phyloP scores from a whole-genome alignment of 345 rosid species.

The Melaleuca alternifolia region DNA sequence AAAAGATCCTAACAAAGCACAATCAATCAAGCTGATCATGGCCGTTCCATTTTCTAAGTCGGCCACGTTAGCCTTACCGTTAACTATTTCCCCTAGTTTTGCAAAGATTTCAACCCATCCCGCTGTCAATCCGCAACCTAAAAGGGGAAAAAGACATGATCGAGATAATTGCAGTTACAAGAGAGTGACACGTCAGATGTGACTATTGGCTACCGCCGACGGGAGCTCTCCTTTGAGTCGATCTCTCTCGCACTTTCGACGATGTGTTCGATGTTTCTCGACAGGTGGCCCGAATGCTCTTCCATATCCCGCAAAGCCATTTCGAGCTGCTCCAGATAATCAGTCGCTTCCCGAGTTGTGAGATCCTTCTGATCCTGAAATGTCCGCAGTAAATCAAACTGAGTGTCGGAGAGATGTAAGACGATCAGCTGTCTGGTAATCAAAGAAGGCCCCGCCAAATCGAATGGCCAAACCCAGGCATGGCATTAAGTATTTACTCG shows the following conservation, averaged over 20 bases:
- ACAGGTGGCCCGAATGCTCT: slow-evolving; percentile 42
- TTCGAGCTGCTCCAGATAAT: slow-evolving; percentile 43
- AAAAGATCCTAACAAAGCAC: background rate
- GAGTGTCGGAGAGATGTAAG: background rate
- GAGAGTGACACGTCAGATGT: background rate
- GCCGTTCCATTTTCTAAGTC: background rate
- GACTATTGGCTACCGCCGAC: slow-evolving; percentile 1
- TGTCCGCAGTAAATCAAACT: background rate
- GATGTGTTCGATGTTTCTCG: slow-evolving; percentile 33
- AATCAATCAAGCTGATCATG: background rate
- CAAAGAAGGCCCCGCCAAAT: background rate
- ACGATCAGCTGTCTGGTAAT: background rate
- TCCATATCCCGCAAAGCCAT: slow-evolving; percentile 46
- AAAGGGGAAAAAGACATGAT: background rate
- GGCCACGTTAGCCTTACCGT: background rate
- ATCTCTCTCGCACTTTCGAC: slow-evolving; percentile 31
- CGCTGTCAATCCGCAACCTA: background rate
- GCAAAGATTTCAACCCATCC: background rate
- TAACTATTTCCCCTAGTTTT: background rate
- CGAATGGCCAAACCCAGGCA: background rate
- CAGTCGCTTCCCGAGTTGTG: slow-evolving; percentile 37
- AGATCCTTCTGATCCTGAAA: slow-evolving; percentile 46
- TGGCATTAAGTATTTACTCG: background rate
- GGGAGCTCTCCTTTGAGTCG: slow-evolving; percentile 8
- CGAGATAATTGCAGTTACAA: background rate